Base-by-base conservation (phyloP, 192 early-diverging fungal species). In the Entomortierella beljakovae region DNA sequence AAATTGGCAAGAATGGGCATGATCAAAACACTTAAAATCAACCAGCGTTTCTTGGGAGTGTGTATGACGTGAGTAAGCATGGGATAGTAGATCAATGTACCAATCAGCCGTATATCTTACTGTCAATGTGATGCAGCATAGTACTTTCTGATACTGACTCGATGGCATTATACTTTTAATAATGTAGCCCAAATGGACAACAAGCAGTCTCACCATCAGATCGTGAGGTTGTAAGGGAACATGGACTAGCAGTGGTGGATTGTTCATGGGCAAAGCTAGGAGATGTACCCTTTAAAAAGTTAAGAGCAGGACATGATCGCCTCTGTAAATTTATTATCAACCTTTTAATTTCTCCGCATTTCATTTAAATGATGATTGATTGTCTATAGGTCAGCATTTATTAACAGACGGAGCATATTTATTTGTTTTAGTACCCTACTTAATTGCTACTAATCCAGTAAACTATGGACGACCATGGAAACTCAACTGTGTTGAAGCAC, bases 401-500 rank as follows among this genome's bases (percentile, higher is more conserved):
- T 8, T 40, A 25, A 34, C 29, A 16, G 11, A 3, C 15, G 6
- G 20, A 10, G 15, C 15, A 15, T 46, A 10, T 46, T 20, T 16
- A 11, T 20, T 38, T 20, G 18, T 32, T 15, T 6, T 83, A 91
- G 89, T 99, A 48, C 98, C 98, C 1, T 98, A 95, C 58, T 84
- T 99, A 57, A 90, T 98, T 11, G 98, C 98, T 0, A 92, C 97
- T 3, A 99, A 99, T 71, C 95, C 96, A 5, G 96, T 98, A 52
- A 99, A 99, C 80, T 99, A 99, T 82, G 98, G 98, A 26, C 90
- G 89, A 60, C 97, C 97, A 22, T 96, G 91, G 90, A 94, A 95
- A 58, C 85, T 99, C 63, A 99, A 99, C 81, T 99, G 96, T 83
- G 98, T 91, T 18, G 98, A 99, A 79, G 98, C 98, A 1, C 87